Evolutionary conservation across 441 rosid species (phyloP).

Genomic region (Brassica hybrid): DNA sequence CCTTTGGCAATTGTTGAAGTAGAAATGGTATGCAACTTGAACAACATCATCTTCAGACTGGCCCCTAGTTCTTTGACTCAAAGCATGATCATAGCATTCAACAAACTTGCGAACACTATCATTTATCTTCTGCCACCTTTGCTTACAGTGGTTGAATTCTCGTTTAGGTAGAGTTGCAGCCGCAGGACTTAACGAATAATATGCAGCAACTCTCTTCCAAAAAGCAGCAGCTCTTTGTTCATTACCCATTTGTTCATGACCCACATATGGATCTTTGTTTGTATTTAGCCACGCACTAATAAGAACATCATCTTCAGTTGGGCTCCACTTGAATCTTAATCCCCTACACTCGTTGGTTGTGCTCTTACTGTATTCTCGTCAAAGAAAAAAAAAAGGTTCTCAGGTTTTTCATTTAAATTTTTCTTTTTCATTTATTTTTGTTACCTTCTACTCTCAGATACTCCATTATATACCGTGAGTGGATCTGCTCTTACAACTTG

Average conservation of each 20-base stretch:
- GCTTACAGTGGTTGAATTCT: not conserved
- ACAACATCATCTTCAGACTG: conserved; percentile 3
- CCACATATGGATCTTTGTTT: not conserved
- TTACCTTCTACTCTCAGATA: not conserved
- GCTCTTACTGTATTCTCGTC: not conserved
- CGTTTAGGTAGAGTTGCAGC: not conserved
- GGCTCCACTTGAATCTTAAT: not conserved
- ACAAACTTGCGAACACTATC: not conserved
- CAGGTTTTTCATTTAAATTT: not conserved
- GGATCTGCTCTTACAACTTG: not conserved
- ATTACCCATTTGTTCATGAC: not conserved
- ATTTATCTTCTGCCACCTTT: not conserved
- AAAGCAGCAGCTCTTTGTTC: not conserved
- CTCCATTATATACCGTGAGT: not conserved
- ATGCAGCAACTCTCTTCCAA: conserved; percentile 1
- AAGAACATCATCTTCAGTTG: not conserved
- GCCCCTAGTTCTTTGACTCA: not conserved
- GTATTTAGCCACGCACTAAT: conserved; percentile 5
- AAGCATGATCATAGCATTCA: not conserved
- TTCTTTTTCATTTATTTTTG: not conserved
- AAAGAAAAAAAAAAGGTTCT: not conserved
- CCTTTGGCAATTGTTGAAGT: not conserved
- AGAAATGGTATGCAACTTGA: not conserved
- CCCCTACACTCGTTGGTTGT: not conserved
- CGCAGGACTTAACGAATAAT: not conserved